Base-by-base conservation (phyloP, 352 stramenopile genomes). In the Aphanomyces cochlioides region DNA sequence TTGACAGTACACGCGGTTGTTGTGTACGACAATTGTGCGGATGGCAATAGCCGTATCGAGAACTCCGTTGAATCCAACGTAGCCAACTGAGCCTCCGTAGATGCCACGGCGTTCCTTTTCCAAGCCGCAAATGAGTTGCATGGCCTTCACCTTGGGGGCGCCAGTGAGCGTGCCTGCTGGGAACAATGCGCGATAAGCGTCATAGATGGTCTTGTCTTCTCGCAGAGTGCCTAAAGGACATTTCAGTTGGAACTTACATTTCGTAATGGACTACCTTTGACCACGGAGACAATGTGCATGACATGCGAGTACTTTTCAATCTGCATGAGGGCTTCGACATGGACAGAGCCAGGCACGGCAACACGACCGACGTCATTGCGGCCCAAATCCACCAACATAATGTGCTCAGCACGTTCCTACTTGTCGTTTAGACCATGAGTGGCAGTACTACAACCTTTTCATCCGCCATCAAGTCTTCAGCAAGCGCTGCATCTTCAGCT, bases 261-360 rank as follows among this genome's bases (percentile, higher is more conserved):
- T 28, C 28, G 28, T 28, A 28, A 0, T 28, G 28, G 28, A 28
- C 28, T 50, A 50, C 43, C 43, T 76, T 92, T 95, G 45, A 96
- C 89, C 21, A 94, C 85, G 40, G 87, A 95, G 61, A 95, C 87
- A 68, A 96, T 95, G 78, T 96, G 89, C 86, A 96, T 96, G 70
- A 96, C 89, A 71, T 96, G 89, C 65, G 87, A 95, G 79, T 96
- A 96, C 77, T 93, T 93, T 66, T 96, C 89, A 64, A 96, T 93
- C 75, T 93, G 80, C 89, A 96, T 95, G 66, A 96, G 82, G 58
- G 78, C 77, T 67, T 96, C 86, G 34, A 96, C 87, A 7, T 80
- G 83, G 40, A 96, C 89, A 1, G 85, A 81, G 8, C 89, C 89
- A 2, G 89, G 87, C 70, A 80, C 86, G 40, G 86, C 86, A 17